These are phyloP conservation scores for Cyclanthera cordifolia DNA, from an alignment of 306 rosid species.

Conservation along the genomic window DNA sequence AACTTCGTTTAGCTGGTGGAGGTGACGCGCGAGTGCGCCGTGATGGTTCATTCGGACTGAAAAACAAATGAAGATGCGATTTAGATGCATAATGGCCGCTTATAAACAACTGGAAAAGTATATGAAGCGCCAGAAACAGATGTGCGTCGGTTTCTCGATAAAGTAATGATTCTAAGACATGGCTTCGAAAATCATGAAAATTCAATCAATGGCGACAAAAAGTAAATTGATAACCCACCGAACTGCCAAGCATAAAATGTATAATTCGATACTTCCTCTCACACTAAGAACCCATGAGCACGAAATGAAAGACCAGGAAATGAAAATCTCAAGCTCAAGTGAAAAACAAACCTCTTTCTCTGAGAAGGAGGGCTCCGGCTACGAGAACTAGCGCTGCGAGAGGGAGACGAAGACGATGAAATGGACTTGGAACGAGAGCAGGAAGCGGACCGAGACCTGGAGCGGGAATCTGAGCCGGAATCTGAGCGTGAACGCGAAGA, in stretches of 20 bases:
- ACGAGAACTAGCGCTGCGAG: constrained; percentile 49
- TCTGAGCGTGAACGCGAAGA: constrained; percentile 59
- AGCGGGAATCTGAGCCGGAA: constrained; percentile 45
- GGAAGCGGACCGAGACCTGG: constrained; percentile 39
- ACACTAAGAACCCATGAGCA: constrained; percentile 4
- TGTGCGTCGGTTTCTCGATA: not conserved
- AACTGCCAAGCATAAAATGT: not conserved
- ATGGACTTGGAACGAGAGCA: constrained; percentile 56
- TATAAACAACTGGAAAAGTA: not conserved
- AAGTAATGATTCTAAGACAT: not conserved
- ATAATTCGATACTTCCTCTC: not conserved
- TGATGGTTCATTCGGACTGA: constrained; percentile 47
- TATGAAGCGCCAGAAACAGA: not conserved
- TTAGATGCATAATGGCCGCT: not conserved
- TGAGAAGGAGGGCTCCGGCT: constrained; percentile 70
- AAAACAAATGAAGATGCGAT: not conserved
- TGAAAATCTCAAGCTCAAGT: not conserved
- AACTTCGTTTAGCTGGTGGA: constrained; percentile 44
- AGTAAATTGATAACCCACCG: not conserved
- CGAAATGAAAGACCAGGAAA: not conserved
- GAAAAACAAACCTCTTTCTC: constrained; percentile 36
- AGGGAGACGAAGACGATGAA: constrained; percentile 70
- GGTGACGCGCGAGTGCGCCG: constrained; percentile 69
- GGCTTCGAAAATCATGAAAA: not conserved
- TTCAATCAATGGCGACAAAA: not conserved